Evolutionary conservation across 164 flowering plant species (phyloP), one percentile per base, ranked within the genome.

Genomic region (Vitis vinifera): DNA sequence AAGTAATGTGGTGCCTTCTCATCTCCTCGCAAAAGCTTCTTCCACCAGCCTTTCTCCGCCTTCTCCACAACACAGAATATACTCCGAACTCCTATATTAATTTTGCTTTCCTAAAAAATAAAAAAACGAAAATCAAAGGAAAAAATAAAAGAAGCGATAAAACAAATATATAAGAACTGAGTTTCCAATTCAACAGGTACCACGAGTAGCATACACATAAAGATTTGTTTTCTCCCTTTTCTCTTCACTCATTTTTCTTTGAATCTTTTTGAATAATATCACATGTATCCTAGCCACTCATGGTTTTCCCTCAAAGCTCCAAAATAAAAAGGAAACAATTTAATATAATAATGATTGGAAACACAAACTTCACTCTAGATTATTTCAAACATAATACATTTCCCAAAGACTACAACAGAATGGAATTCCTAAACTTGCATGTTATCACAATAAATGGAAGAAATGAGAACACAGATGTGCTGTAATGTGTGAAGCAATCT

Each of bases 31-130:
- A 95, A 76, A 52, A 95, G 75, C 73, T 82, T 95, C 61, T 82
- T 86, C 99, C 98, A 95, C 99, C 99, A 91, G n/a, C 53, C 84
- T 65, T 79, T 73, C 77, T 93, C 99, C 15, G 89, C 94, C 80
- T 95, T 95, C 84, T 89, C 90, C 68, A 95, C 6, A 44, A 93
- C 74, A 69, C 91, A 90, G 73, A 88, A 81, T 37, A 93, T 82
- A 71, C 81, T 90, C 71, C 99, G 81, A 0, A 82, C 84, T 29
- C 97, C 97, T 10, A 71, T 59, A 70, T 85, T 93, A 62, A 89
- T 84, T 82, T 90, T 90, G 86, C 93, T 90, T 80, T 88, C 96
- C 99, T 95, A 50, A 12, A 23, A 51, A 11, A 8, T 51, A 50
- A 65, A 49, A 44, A 73, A 15, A 57, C 4, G 15, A 53, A 53